Conservation (phyloP, 805 yeast species). For the Maudiozyma bulderi region DNA sequence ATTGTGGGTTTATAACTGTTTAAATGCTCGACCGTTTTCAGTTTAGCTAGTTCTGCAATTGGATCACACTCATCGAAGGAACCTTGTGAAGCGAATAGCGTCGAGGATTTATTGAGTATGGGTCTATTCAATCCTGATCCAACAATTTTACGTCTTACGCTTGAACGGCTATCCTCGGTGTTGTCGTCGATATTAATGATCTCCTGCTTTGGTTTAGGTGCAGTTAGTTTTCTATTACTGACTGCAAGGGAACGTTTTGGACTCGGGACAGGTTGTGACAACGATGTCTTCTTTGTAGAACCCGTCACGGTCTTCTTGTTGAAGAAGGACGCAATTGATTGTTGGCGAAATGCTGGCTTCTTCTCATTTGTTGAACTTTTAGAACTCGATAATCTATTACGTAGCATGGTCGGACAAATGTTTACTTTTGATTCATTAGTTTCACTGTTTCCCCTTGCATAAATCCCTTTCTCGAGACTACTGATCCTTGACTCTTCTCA, state of each 20-base stretch:
- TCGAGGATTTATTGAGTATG: slow-evolving; percentile 4
- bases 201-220: background rate
- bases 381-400: background rate
- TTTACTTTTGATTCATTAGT: no score
- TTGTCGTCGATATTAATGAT: background rate
- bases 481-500: no score
- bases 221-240: no score
- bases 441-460: no score
- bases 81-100: slow-evolving; percentile 18
- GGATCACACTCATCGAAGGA: slow-evolving; percentile 28
- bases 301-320: background rate
- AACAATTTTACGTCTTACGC: background rate
- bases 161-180: no score
- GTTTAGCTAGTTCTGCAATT: slow-evolving; percentile 14
- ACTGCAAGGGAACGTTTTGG: no score
- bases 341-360: background rate
- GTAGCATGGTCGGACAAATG: background rate
- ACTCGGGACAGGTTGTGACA: no score
- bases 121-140: slow-evolving; percentile 1
- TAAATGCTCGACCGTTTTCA: slow-evolving; percentile 15
- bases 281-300: no score
- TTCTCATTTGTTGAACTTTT: background rate
- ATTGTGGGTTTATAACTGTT: slow-evolving; percentile 18
- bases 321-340: background rate
- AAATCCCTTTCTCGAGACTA: no score